These are phyloP conservation scores for Cymbidium sinense DNA, from an alignment of 106 monocot genomes.

Conservation along the genomic window DNA sequence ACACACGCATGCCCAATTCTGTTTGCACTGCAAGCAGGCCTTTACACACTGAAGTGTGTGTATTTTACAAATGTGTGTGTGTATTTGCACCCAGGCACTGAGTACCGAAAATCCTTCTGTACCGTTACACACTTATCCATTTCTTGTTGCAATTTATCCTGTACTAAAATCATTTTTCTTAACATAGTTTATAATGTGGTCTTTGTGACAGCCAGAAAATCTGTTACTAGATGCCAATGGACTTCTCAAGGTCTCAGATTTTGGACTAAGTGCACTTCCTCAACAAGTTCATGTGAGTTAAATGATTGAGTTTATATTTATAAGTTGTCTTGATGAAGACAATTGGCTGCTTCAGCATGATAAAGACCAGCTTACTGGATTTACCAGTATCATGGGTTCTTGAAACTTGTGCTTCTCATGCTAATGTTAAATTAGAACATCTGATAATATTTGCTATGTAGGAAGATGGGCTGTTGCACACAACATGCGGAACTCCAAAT, in stretches of 20 bases:
- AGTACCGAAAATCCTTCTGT: no score
- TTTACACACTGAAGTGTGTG: no score
- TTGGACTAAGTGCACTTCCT: conserved; percentile 89
- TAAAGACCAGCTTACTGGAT: background rate
- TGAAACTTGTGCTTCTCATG: conserved; percentile 6
- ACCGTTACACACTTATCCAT: background rate
- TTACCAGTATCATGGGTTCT: background rate
- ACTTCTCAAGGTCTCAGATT: conserved; percentile 84
- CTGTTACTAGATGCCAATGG: conserved; percentile 72
- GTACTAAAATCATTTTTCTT: background rate
- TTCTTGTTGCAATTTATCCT: background rate
- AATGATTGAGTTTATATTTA: background rate
- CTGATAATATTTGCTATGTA: conserved; percentile 10
- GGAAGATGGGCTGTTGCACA: conserved; percentile 93
- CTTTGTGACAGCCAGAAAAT: conserved; percentile 49
- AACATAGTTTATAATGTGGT: conserved; percentile 7
- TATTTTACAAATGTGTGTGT: no score
- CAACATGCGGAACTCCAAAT: conserved; percentile 95
- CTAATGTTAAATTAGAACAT: background rate
- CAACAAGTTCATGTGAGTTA: conserved; percentile 67
- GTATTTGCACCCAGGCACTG: no score
- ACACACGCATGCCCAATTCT: background rate
- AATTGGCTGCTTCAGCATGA: background rate
- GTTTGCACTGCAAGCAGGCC: no score
- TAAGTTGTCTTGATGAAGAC: background rate